Evolutionary conservation across 129 eudicot genomes (phyloP), one percentile per base, ranked within the genome.

Genomic region (Flaveria ramosissima): DNA sequence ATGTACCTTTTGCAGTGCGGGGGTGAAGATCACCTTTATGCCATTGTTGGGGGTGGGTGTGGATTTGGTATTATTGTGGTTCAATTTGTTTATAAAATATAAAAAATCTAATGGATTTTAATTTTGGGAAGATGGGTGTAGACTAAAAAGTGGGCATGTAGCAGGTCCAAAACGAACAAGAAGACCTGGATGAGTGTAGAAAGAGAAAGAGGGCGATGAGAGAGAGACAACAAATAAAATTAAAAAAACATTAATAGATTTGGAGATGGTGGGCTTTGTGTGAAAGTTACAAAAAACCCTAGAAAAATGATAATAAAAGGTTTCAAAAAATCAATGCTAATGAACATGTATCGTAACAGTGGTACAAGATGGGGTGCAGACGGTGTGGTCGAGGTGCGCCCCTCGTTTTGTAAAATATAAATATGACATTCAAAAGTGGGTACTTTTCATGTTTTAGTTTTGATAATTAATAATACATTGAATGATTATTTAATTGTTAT

Each of bases 141-240:
- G 64, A 81, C 82, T 85, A 87, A 66, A 88, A 85, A 70, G 80
- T 83, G 85, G 89, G 83, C 86, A 77, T 88, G 90, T 77, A 85
- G 80, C 88, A 81, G 91, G 93, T 90, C 89, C 91, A 83, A 88
- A 81, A 73, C 83, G 84, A 82, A 70, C 80, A 83, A 53, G 72
- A 81, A 48, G 78, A 75, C 62, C 45, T 71, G 80, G 73, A 73
- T 82, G 75, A 53, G 80, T 83, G 13, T 53, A 68, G 82, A 81
- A 86, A 77, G 80, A 71, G 73, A 52, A 39, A n/a, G 41, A 19
- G 20, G 62, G 76, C 39, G 78, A 74, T 72, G 79, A 60, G 76
- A 73, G 83, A 8, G 60, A 65, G 41, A 42, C 41, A 36, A 36
- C 41, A 36, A 36, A 36, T 36, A 36, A 36, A 26, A 30, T 3